Base-by-base conservation (phyloP, 2,329 filamentous ascomycete genomes). In the Metarhizium album region DNA sequence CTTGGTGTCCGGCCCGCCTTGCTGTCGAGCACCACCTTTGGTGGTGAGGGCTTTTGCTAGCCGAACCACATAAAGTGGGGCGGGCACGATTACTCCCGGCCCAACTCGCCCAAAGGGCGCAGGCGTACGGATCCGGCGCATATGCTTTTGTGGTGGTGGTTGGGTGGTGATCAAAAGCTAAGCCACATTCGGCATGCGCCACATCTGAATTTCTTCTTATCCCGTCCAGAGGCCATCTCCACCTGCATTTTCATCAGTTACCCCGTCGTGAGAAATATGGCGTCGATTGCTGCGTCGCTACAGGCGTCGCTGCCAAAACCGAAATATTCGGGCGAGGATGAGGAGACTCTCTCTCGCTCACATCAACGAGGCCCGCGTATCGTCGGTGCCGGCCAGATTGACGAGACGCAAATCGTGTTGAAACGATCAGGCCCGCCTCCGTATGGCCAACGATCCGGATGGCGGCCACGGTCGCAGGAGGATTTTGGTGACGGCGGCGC, bases 401-500 rank as follows among this genome's bases (percentile, higher is more conserved):
- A 95, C 70, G 84, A 93, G 64, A 84, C 83, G 38, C 90, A 95
- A 67, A 76, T 97, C 58, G 86, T 94, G 18, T 68, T 95, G 53
- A 87, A 86, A 79, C 85, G 83, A 72, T 78, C 80, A 52, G 90
- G 90, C 18, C 90, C 90, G 52, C 93, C 93, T 9, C 76, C 89
- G 1, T 98, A 97, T 60, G 88, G 88, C 47, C 84, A 90, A 65
- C 85, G 93, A 62, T 70, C 81, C 65, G 87, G 87, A 79, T 98
- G 93, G 93, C 82, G 93, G 57, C 93, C 93, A 31, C 84, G 91
- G 62, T 78, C 78, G 40, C 81, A 86, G 56, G 90, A 96, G 64
- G 93, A 98, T 68, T 98, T 90, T 70, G 90, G 88, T 60, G 90
- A 97, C 74, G 93, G 93, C 56, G 93, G 93, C 60, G 90, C 91